Evolutionary conservation across 2,329 filamentous ascomycete species (phyloP).

Genomic region (Fulvia fulva): DNA sequence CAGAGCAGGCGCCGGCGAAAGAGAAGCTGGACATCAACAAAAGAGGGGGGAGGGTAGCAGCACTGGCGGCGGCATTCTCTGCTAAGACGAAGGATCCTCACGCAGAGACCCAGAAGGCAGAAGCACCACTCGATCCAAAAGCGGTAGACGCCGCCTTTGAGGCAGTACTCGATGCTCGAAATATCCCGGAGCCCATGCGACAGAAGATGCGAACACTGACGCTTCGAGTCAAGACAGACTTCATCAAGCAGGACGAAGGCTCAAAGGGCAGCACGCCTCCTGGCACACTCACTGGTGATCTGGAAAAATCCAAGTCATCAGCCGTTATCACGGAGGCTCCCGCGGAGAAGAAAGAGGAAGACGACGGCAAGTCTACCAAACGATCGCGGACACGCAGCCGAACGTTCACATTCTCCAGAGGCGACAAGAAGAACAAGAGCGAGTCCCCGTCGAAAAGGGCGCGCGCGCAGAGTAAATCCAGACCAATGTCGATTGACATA

Average conservation of each 20-base stretch:
- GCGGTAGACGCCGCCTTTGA: conserved; percentile 62
- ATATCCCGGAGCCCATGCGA: conserved; percentile 89
- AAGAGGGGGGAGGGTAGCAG: conserved; percentile 56
- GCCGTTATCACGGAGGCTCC: conserved; percentile 24
- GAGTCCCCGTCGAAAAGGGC: conserved; percentile 69
- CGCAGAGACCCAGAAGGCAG: conserved; percentile 38
- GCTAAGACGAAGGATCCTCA: conserved; percentile 44
- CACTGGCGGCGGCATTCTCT: conserved; percentile 61
- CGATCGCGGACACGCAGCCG: conserved; percentile 59
- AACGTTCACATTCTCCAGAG: conserved; percentile 74
- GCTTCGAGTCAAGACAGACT: conserved; percentile 88
- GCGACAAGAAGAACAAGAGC: conserved; percentile 43
- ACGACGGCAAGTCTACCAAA: conserved; percentile 37
- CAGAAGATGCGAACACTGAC: conserved; percentile 92
- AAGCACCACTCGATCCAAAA: conserved; percentile 48
- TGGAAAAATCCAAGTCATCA: conserved; percentile 36
- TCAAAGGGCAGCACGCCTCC: conserved; percentile 58
- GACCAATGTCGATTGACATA: conserved; percentile 58
- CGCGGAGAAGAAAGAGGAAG: conserved; percentile 19
- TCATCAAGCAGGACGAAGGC: conserved; percentile 79
- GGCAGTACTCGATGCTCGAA: conserved; percentile 69
- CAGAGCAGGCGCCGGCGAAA: conserved; percentile 29
- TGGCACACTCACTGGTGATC: conserved; percentile 45
- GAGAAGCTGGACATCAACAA: conserved; percentile 36
- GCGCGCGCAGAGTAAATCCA: conserved; percentile 55